phyloP scores from a whole-genome alignment of 73 alveolate species.

The Breviolum minutum region DNA sequence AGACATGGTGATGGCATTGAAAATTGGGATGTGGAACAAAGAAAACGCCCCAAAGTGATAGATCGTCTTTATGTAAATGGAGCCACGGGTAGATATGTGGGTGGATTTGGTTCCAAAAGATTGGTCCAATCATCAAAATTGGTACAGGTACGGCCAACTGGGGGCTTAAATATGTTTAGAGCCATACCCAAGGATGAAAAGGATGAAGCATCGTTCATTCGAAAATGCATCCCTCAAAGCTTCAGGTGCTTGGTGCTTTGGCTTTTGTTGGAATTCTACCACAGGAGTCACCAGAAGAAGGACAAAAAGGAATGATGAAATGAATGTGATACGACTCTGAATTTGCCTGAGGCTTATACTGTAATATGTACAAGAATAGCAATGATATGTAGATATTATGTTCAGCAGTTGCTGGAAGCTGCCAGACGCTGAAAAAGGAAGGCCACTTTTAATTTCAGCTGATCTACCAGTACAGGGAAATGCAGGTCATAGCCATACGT shows the following conservation, averaged over 20 bases:
- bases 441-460: neutral
- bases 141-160: neutral
- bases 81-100: neutral
- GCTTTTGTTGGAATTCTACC: neutral
- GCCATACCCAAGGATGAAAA: neutral
- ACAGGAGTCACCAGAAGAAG: neutral
- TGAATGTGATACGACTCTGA: too few relatives aligned
- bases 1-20: too few relatives aligned
- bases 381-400: too few relatives aligned
- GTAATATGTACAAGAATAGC: too few relatives aligned
- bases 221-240: too few relatives aligned
- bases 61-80: neutral
- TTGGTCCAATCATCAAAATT: neutral
- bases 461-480: too few relatives aligned
- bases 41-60: neutral
- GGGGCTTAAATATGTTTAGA: neutral
- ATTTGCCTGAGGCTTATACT: too few relatives aligned
- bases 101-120: neutral
- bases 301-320: slow-evolving; percentile 39
- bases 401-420: neutral
- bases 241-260: slow-evolving; percentile 27
- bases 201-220: too few relatives aligned
- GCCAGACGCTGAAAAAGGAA: neutral
- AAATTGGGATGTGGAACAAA: too few relatives aligned
- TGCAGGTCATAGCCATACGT: too few relatives aligned